phyloP scores from a whole-genome alignment of 352 stramenopile genomes.

The Globisporangium lucens region DNA sequence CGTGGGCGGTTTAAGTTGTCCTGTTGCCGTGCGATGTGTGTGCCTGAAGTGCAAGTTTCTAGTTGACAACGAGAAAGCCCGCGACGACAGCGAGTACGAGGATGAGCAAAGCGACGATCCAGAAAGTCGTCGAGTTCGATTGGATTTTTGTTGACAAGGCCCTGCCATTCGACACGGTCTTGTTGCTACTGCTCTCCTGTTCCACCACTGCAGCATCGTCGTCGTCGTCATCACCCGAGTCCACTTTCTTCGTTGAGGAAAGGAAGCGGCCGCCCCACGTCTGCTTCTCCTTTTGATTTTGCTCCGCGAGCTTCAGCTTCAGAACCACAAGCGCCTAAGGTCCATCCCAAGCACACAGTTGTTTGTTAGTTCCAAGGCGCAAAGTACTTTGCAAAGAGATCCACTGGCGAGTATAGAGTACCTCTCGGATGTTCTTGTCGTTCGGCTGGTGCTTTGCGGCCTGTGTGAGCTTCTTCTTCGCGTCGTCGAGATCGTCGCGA shows the following conservation, averaged over 20 bases:
- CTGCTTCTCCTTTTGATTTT: conserved; percentile 66
- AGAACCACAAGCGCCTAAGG: conserved; percentile 36
- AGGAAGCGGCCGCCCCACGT: conserved; percentile 65
- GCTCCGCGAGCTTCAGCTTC: conserved; percentile 43
- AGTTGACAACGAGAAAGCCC: conserved; percentile 24
- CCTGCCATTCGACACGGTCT: not conserved
- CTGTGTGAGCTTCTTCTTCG: conserved; percentile 60
- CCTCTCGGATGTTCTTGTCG: conserved; percentile 72
- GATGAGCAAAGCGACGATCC: conserved; percentile 37
- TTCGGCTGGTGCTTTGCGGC: conserved; percentile 56
- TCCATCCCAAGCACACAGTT: not conserved
- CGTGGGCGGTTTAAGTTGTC: too few species aligned
- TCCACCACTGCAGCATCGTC: not conserved
- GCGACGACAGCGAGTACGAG: conserved; percentile 32
- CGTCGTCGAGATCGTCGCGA: conserved; percentile 49
- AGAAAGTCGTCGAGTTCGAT: conserved; percentile 24
- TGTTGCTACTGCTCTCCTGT: not conserved
- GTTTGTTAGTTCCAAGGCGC: not conserved
- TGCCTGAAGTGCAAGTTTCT: not conserved
- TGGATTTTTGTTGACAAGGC: conserved; percentile 2
- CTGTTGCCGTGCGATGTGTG: too few species aligned
- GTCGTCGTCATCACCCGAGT: conserved; percentile 31
- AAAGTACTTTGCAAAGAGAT: not conserved
- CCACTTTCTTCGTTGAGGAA: not conserved
- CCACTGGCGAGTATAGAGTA: conserved; percentile 5